Base-by-base conservation (phyloP, 208 protist genomes). In the Acanthamoeba rhysodes region DNA sequence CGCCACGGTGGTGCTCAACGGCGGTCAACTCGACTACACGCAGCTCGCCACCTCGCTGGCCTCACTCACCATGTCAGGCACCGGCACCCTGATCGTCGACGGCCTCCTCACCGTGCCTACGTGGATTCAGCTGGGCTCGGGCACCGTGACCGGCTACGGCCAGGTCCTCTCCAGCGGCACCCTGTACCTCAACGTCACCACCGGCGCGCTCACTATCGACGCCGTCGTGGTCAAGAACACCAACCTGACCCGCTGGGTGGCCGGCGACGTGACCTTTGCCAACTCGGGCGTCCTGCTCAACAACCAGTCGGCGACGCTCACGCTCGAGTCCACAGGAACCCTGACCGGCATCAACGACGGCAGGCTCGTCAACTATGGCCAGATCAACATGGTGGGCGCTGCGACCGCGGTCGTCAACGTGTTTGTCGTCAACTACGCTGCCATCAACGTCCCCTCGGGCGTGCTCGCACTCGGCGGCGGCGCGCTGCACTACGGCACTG, bases 221-320 rank as follows among this genome's bases (percentile, higher is more conserved):
- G 57, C 62, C 27, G 45, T 72, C 27, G 45, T 55, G 27, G 34
- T 93, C 45, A 29, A 12, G 5, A 93, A 93, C 64, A 34, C 41
- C 45, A 93, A 93, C 70, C 62, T 59, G 14, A 93, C 88, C 64
- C 88, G 70, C 45, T 93, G 88, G 64, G 70, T 78, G n/a, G 70
- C 45, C 29, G 88, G 88, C 50, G n/a, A 34, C 32, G 62, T 78
- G 41, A 16, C 62, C 48, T 93, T 93, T 59, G 70, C 41, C 70
- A 59, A 78, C 88, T 72, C 24, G 24, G 62, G 66, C 48, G n/a
- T 93, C 24, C 70, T 93, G 41, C 41, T 78, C 64, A 93, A 93
- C 88, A 78, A 66, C 45, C 34, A 41, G 64, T 34, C 37, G 22
- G 82, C 48, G 9, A 90, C 50, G 7, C 57, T 93, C 37, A 3